Conservation (phyloP, 2,329 filamentous ascomycete genomes). For the Neocatenulostroma microsporum region DNA sequence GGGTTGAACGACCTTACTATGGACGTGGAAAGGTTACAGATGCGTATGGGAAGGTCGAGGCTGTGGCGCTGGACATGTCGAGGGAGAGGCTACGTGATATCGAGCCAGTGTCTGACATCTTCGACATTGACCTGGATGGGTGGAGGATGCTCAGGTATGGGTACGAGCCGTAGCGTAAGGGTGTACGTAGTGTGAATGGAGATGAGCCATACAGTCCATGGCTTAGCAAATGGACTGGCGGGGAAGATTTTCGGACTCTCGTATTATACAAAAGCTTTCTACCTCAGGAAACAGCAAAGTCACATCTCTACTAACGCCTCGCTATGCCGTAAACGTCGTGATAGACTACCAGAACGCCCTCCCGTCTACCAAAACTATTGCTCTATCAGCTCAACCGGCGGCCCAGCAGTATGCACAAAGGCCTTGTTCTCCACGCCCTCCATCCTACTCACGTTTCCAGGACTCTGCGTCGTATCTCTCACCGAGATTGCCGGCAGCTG, state of each 20-base stretch:
- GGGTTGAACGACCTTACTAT: constrained; percentile 1
- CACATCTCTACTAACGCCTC: no score
- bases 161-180: constrained; percentile 3
- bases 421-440: constrained; percentile 39
- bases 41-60: constrained; percentile 1
- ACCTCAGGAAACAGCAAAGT: no score
- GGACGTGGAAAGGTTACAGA: background rate
- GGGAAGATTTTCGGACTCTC: no score
- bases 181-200: no score
- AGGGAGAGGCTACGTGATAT: background rate
- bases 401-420: constrained; percentile 47
- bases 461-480: constrained; percentile 49
- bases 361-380: no score
- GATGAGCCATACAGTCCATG: no score
- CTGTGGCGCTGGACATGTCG: constrained; percentile 1
- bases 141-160: background rate
- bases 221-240: no score
- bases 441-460: constrained; percentile 42
- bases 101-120: constrained; percentile 4
- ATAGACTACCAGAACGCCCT: no score
- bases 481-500: constrained; percentile 56
- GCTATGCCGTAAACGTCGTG: no score
- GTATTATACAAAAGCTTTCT: no score
- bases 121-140: background rate
- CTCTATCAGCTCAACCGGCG: constrained; percentile 51